Conservation (phyloP, 2,329 filamentous ascomycete species). For the Tympanopsis confertula region DNA sequence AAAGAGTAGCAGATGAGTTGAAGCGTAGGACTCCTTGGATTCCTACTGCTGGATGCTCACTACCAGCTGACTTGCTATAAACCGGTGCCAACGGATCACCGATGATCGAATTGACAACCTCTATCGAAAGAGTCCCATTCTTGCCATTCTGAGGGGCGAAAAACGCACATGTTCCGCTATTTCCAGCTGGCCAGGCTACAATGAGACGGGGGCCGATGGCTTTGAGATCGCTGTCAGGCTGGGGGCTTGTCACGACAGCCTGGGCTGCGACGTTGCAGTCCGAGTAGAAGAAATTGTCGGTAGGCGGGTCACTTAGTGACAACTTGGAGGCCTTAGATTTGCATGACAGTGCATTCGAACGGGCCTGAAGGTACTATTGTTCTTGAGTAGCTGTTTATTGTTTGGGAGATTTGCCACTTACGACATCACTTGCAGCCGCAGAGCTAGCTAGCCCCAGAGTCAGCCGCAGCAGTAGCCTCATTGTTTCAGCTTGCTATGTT, state of each 20-base stretch:
- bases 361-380: conserved; percentile 9
- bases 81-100: conserved; percentile 33
- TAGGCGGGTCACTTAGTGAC: conserved; percentile 41
- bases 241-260: conserved; percentile 47
- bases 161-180: conserved; percentile 45
- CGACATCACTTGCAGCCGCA: too few species aligned
- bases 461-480: too few species aligned
- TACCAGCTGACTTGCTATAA: conserved; percentile 15
- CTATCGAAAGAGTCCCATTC: conserved; percentile 40
- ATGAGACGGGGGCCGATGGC: conserved; percentile 46
- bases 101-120: conserved; percentile 34
- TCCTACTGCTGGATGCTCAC: conserved; percentile 32
- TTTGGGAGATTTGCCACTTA: too few species aligned
- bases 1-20: conserved; percentile 42
- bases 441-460: too few species aligned
- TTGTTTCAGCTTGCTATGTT: too few species aligned
- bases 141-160: conserved; percentile 40
- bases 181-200: conserved; percentile 53
- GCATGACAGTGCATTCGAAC: conserved; percentile 8
- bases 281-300: conserved; percentile 55
- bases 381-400: too few species aligned
- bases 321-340: conserved; percentile 19
- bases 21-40: conserved; percentile 40
- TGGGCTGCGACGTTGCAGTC: conserved; percentile 49
- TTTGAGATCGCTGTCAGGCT: conserved; percentile 36